Evolutionary conservation across 164 flowering plant genomes (phyloP), one percentile per base, ranked within the genome.

Genomic region (Brasenia schreberi): DNA sequence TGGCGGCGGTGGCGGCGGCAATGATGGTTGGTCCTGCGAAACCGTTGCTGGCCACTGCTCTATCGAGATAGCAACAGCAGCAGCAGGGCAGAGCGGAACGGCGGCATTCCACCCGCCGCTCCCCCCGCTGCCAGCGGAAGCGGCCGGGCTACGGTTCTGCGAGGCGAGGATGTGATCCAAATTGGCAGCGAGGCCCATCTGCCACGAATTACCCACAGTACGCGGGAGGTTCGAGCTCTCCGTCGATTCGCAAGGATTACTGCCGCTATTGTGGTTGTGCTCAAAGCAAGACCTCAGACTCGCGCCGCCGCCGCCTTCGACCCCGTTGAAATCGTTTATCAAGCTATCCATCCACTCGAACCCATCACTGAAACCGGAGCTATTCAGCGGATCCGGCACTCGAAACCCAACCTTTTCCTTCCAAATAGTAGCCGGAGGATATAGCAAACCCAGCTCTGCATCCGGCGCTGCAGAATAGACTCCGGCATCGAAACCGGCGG

Each of bases 311-410:
- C 82, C 70, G 49, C 65, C 42, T 19, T 62, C 63, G 17, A 61
- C 63, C 33, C 63, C 63, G 5, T 61, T 18, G 63, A 61, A 61
- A n/a, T 61, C 86, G 33, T 85, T 81, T 69, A 87, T 87, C 23
- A 93, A 73, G 64, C 87, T 83, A 52, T 90, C 94, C 97, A 90
- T 86, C 98, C 98, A 93, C 73, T 93, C 96, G 60, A 89, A 90
- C 11, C 92, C 81, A 72, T 93, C 98, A 64, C 87, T 86, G 77
- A 85, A 95, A 11, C 27, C 63, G 10, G 23, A 12, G 63, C 63
- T 23, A 61, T 18, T 61, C 63, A 11, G 63, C 63, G 49, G 61
- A 19, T 73, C 82, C 0, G 16, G 83, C 93, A 0, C 74, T 79
- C 0, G 69, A 39, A 42, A 77, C 83, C 6, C 75, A 53, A 0